Percentiles rank a stretch among this genome's conserved stretches.
Conservation (phyloP, 139 green algal genomes). For the Ulvella scutata region DNA sequence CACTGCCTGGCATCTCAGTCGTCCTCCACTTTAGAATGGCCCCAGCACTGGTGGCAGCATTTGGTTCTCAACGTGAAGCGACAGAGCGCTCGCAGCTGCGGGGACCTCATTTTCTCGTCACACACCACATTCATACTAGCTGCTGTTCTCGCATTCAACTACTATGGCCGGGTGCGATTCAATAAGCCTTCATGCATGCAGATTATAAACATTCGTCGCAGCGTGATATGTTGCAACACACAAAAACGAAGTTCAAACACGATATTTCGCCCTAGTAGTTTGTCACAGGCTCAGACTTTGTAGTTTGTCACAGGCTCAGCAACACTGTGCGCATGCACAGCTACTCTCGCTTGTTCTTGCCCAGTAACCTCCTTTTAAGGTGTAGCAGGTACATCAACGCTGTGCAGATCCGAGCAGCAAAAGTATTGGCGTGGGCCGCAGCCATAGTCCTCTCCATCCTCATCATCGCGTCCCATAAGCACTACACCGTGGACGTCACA, state of each 20-base stretch:
- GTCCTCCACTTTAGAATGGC: slow-evolving; percentile 33
- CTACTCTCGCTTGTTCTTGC: not conserved
- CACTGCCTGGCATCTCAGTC: slow-evolving; percentile 54
- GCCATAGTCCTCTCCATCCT: slow-evolving; percentile 39
- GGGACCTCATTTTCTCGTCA: slow-evolving; percentile 84
- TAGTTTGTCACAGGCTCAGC: too few relatives aligned
- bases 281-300: too few relatives aligned
- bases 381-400: slow-evolving; percentile 8
- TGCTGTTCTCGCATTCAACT: slow-evolving; percentile 1
- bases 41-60: slow-evolving; percentile 51
- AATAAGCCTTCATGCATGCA: too few relatives aligned
- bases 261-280: too few relatives aligned
- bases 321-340: too few relatives aligned
- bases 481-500: slow-evolving; percentile 73
- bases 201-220: too few relatives aligned
- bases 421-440: slow-evolving; percentile 26
- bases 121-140: slow-evolving; percentile 66
- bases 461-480: slow-evolving; percentile 79
- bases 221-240: too few relatives aligned
- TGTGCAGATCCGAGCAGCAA: slow-evolving; percentile 23
- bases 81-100: slow-evolving; percentile 56
- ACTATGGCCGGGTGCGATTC: slow-evolving; percentile 24
- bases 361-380: not conserved
- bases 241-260: too few relatives aligned
- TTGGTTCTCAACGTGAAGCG: slow-evolving; percentile 44